Conservation (phyloP, 371 early-diverging fungal genomes). For the Rhizopus sp. region DNA sequence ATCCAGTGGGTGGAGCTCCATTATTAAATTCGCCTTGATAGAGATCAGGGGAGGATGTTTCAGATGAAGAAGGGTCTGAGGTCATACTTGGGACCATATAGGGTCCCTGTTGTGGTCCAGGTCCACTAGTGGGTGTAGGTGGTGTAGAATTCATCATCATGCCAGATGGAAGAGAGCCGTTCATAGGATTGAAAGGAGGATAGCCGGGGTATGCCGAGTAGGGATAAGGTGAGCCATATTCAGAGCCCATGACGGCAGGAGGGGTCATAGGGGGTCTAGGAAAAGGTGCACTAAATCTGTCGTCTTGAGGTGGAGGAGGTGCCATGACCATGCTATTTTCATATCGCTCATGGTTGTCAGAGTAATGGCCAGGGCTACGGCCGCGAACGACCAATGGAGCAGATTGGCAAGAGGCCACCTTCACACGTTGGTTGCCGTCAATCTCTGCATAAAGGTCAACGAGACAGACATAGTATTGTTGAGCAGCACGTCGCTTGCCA, state of each 20-base stretch:
- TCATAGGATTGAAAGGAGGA: conserved; percentile 20
- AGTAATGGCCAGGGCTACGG: conserved; percentile 92
- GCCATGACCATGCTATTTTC: conserved; percentile 14
- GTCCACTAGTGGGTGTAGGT: conserved; percentile 25
- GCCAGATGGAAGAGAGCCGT: conserved; percentile 18
- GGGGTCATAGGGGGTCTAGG: conserved; percentile 38
- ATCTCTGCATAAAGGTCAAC: conserved; percentile 73
- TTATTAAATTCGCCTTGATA: conserved; percentile 27
- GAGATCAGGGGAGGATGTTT: conserved; percentile 42
- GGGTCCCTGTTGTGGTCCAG: conserved; percentile 7
- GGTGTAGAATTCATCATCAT: conserved; percentile 19
- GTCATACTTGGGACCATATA: conserved; percentile 38
- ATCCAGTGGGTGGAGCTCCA: conserved; percentile 5
- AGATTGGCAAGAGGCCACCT: conserved; percentile 75
- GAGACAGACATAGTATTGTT: conserved; percentile 85
- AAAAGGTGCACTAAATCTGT: conserved; percentile 26
- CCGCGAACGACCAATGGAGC: conserved; percentile 91
- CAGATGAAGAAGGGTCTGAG: conserved; percentile 41
- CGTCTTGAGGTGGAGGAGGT: conserved; percentile 23
- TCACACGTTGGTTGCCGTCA: conserved; percentile 47
- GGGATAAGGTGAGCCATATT: conserved; percentile 33
- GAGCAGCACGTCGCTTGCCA: conserved; percentile 86
- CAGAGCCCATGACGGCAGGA: conserved; percentile 29
- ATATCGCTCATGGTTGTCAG: conserved; percentile 53
- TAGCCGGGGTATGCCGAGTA: conserved; percentile 28